phyloP scores from a whole-genome alignment of 225 moss, liverwort and hornwort species.

The Polytrichum formosum region DNA sequence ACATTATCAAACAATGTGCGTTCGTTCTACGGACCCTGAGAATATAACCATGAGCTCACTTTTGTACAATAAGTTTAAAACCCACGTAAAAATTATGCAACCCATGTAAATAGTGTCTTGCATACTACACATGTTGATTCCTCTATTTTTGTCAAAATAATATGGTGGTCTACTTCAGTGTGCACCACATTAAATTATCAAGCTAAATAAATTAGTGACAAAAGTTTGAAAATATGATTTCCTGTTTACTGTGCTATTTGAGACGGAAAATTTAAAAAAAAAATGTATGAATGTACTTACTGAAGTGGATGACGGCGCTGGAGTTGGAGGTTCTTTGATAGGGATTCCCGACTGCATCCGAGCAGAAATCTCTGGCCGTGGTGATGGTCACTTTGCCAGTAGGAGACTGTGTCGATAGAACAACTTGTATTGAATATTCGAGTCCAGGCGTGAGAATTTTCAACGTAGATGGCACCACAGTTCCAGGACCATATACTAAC shows the following conservation, averaged over 20 bases:
- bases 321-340: slow-evolving; percentile 55
- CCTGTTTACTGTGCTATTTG: no score
- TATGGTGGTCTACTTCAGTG: no score
- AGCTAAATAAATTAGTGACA: neutral
- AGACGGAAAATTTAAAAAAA: no score
- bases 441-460: slow-evolving; percentile 33
- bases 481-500: slow-evolving; percentile 66
- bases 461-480: slow-evolving; percentile 57
- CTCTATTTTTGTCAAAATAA: no score
- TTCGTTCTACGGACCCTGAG: no score
- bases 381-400: slow-evolving; percentile 54
- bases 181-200: neutral
- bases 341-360: slow-evolving; percentile 67
- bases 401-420: slow-evolving; percentile 47
- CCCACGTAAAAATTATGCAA: neutral
- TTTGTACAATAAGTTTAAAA: no score
- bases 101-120: neutral
- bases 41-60: no score
- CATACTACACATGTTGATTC: neutral
- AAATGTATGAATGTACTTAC: slow-evolving; percentile 19
- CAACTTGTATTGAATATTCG: slow-evolving; percentile 56
- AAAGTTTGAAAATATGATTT: no score
- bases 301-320: slow-evolving; percentile 51
- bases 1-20: no score
- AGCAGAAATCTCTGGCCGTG: slow-evolving; percentile 43